Base-by-base conservation (phyloP, 345 rosid genomes). In the Combretum micranthum region DNA sequence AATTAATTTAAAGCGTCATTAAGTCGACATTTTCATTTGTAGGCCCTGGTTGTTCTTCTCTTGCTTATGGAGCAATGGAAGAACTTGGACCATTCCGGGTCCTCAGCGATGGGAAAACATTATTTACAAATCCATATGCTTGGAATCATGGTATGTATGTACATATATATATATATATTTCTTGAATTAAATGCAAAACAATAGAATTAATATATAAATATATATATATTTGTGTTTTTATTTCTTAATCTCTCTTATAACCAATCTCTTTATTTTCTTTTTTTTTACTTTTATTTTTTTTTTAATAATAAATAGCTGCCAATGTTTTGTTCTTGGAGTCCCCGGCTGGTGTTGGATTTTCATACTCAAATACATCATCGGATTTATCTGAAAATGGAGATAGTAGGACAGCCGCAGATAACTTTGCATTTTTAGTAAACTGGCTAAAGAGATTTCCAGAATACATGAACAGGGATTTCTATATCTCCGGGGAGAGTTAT, bases 361-460 rank as follows among this genome's bases (percentile, higher is more conserved):
- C 92, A 0, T 90, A 86, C 78, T 77, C 95, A 0, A 90, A 90
- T 58, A 78, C 56, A 13, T 74, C 86, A 9, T 64, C 83, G 4
- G 90, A 83, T 56, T 75, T 82, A 23, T 23, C 46, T 0, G 15
- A 61, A 8, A 75, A 53, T 16, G 97, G 97, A 0, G 88, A 85
- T 47, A 73, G 72, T 20, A 62, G 48, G 18, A 85, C 91, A 23
- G 91, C 89, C 0, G 74, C 48, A 3, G 94, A 90, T 19, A 87
- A 82, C 60, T 80, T 69, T 47, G 73, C 76, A 17, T 85, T 87
- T 69, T 50, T 91, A 74, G 62, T 75, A n/a, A 80, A 85, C 23
- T 87, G 97, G 96, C 59, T 87, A 13, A 82, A 79, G 75, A 85
- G 96, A 61, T 90, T 90, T 67, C 96, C 97, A 0, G 91, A 85